Evolutionary conservation across 1,284 basidiomycete species (phyloP), one percentile per base, ranked within the genome.

Genomic region (Rhodotorula sp.): DNA sequence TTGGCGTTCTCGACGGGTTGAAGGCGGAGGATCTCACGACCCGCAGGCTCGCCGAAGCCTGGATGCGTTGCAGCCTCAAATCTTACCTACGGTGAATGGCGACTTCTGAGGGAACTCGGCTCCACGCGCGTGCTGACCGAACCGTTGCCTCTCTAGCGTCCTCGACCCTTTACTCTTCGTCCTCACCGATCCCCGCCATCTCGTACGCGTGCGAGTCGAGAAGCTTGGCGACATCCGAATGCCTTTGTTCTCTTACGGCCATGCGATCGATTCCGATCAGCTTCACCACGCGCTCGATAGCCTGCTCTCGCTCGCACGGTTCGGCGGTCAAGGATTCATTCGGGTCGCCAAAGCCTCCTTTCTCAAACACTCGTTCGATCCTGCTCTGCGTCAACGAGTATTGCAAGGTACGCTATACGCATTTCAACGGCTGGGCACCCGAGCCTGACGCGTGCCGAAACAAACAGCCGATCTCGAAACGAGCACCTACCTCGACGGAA

Each of bases 41-140:
- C 23, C 87, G 89, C 45, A 86, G 92, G 14, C 84, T 90, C 50
- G 91, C 90, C 10, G 94, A 97, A 80, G 93, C 93, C 0, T 97
- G 94, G 94, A 93, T 97, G 90, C 86, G 93, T 45, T 93, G 91
- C 78, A 93, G 89, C 78, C 84, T 95, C n/a, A 90, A 89, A 78
- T 94, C 92, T 1, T 95, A 94, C 80, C 84, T 92, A 69, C 86
- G 93, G 92, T 93, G 80, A 64, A 84, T 59, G 21, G 16, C 55
- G 47, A 49, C 59, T 15, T 23, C 6, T 19, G 45, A 6, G 5
- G 5, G 31, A 34, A 68, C 38, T 48, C 55, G 49, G 57, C 31
- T 8, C n/a, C 10, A 23, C 28, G 23, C 31, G 10, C 38, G 38
- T 10, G 52, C 61, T 67, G n/a, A 76, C 38, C 47, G 7, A 5